A percentile compares a stretch with the other conserved stretches of the same genome.
phyloP scores from a whole-genome alignment of 345 rosid species.

The Arabidopsis thaliana region DNA sequence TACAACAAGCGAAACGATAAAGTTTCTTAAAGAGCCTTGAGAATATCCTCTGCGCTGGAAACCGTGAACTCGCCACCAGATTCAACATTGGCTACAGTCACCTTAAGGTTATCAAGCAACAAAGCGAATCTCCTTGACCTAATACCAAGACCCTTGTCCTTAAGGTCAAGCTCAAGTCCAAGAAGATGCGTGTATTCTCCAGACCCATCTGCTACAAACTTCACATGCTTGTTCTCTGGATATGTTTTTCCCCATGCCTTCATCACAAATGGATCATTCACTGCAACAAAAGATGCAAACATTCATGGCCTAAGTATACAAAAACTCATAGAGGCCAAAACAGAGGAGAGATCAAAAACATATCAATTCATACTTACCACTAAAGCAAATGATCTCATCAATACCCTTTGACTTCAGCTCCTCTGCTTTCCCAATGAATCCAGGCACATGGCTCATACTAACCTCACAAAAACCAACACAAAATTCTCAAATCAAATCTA shows the following conservation, averaged over 20 bases:
- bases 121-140: constrained; percentile 90
- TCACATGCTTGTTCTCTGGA: constrained; percentile 90
- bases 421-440: constrained; percentile 87
- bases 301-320: no score
- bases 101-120: constrained; percentile 85
- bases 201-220: constrained; percentile 91
- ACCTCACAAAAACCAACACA: constrained; percentile 8
- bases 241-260: constrained; percentile 95
- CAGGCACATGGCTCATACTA: constrained; percentile 94
- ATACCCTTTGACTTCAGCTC: constrained; percentile 86
- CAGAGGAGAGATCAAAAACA: not conserved
- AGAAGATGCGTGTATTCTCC: constrained; percentile 82
- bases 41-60: constrained; percentile 85
- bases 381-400: constrained; percentile 74
- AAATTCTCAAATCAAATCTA: not conserved
- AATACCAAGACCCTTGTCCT: constrained; percentile 83
- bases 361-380: constrained; percentile 54
- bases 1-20: not conserved
- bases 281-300: constrained; percentile 46
- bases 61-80: constrained; percentile 88
- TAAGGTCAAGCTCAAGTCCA: constrained; percentile 93
- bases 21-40: constrained; percentile 62
- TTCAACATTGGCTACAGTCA: constrained; percentile 88
- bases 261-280: constrained; percentile 95
- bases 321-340: no score